A percentile compares a stretch with the other conserved stretches of the same genome.
phyloP scores from a whole-genome alignment of 805 yeast genomes.

The Candida vaughaniae region DNA sequence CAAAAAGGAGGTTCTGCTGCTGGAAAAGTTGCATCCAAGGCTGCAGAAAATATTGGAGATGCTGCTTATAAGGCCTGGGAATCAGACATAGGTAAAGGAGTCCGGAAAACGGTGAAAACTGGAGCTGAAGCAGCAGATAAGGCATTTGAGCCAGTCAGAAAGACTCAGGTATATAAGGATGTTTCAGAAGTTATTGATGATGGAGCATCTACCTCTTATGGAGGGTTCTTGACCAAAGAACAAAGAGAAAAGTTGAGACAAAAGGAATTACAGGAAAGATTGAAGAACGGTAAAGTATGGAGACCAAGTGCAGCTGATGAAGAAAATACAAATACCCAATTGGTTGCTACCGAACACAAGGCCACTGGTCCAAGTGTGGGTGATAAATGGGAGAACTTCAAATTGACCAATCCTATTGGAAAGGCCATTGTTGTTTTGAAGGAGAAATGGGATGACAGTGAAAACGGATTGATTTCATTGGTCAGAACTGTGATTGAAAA shows the following conservation, averaged over 20 bases:
- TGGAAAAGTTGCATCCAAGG: constrained; percentile 74
- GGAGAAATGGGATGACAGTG: constrained; percentile 87
- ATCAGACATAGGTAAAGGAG: constrained; percentile 84
- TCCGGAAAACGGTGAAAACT: constrained; percentile 78
- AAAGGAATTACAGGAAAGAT: constrained; percentile 49
- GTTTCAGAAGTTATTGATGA: constrained; percentile 87
- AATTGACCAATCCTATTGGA: constrained; percentile 69
- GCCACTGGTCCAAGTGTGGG: constrained; percentile 67
- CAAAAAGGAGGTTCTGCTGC: constrained; percentile 67
- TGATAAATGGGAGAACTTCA: constrained; percentile 65
- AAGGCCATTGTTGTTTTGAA: constrained; percentile 58
- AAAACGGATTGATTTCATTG: constrained; percentile 81
- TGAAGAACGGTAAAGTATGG: constrained; percentile 65
- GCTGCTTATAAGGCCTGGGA: constrained; percentile 95
- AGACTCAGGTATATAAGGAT: constrained; percentile 86
- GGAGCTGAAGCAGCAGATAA: constrained; percentile 87
- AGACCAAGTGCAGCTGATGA: constrained; percentile 27
- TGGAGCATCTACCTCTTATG: constrained; percentile 85
- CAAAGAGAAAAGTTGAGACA: constrained; percentile 69
- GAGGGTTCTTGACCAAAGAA: constrained; percentile 87
- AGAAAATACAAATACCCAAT: constrained; percentile 75
- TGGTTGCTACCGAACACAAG: constrained; percentile 80
- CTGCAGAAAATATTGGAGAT: constrained; percentile 91
- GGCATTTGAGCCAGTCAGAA: constrained; percentile 88
- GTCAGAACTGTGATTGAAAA: constrained; percentile 79